These are phyloP conservation scores for Serendipita vermifera DNA, from an alignment of 768 basidiomycete species.

Conservation along the genomic window DNA sequence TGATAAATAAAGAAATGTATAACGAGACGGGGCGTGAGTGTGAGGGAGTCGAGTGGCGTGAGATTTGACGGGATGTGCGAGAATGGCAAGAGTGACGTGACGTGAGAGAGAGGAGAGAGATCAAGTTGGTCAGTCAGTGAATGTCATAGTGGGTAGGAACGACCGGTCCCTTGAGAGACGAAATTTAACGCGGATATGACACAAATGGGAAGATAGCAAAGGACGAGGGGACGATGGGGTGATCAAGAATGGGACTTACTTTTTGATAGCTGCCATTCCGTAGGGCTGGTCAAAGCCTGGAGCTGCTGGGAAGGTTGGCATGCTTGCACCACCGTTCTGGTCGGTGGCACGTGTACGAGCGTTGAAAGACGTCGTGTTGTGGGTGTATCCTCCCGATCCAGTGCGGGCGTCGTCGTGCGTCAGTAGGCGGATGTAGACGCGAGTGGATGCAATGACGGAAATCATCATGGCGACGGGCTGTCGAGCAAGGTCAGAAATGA, in stretches of 20 bases:
- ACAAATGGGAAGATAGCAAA: background rate
- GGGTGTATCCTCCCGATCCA: background rate
- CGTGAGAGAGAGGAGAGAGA: background rate
- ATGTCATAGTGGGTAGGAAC: slow-evolving; percentile 3
- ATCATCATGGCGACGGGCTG: slow-evolving; percentile 8
- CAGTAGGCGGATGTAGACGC: slow-evolving; percentile 1
- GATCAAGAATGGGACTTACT: background rate
- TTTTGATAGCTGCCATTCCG: background rate
- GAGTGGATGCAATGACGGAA: slow-evolving; percentile 7
- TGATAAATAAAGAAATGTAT: no score
- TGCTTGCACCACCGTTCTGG: background rate
- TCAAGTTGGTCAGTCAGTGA: background rate
- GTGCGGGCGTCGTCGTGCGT: background rate
- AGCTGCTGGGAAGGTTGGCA: slow-evolving; percentile 7
- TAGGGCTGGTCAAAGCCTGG: slow-evolving; percentile 7
- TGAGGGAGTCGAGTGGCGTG: no score
- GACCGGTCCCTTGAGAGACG: slow-evolving; percentile 6
- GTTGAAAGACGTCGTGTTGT: slow-evolving; percentile 6
- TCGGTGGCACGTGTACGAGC: background rate
- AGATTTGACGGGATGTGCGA: no score
- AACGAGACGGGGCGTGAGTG: no score
- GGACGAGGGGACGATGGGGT: background rate
- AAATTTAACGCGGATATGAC: background rate
- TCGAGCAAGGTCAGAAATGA: no score
- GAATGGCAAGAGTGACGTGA: no score